Evolutionary conservation across 202 grass and related monocot genomes (phyloP).

Genomic region (Panicum virgatum): DNA sequence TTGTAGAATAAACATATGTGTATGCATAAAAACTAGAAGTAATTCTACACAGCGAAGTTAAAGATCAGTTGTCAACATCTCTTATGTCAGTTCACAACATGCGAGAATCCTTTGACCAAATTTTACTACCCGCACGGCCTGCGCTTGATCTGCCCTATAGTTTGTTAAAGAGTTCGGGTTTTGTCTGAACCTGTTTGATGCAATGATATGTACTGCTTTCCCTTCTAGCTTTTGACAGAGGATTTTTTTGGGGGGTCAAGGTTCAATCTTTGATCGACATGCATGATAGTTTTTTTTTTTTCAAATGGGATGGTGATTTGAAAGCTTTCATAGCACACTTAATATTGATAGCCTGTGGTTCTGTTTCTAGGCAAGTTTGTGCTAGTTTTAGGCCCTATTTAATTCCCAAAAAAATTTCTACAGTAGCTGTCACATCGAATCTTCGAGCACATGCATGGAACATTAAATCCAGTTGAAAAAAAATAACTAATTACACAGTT

Average conservation of each 20-base stretch:
- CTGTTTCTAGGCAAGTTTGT: neutral
- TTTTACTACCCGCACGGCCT: neutral
- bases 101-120: neutral
- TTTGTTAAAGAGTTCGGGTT: neutral
- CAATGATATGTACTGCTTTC: neutral
- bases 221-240: neutral
- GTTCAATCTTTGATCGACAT: neutral
- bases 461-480: too few species aligned
- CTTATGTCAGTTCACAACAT: neutral
- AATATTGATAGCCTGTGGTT: neutral
- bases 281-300: neutral
- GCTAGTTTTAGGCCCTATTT: too few species aligned
- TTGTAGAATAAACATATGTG: neutral
- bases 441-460: too few species aligned
- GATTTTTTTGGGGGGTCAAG: neutral
- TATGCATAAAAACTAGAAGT: neutral
- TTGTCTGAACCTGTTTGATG: neutral
- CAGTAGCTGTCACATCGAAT: too few species aligned
- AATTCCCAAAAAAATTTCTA: too few species aligned
- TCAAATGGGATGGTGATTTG: neutral
- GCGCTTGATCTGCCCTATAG: neutral
- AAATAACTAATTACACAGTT: too few species aligned
- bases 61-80: neutral
- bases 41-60: neutral
- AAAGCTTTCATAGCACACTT: neutral